Percentiles rank a stretch among this genome's conserved stretches.
phyloP scores from a whole-genome alignment of 2,329 filamentous ascomycete genomes.

The Arthrinium phaeospermum region DNA sequence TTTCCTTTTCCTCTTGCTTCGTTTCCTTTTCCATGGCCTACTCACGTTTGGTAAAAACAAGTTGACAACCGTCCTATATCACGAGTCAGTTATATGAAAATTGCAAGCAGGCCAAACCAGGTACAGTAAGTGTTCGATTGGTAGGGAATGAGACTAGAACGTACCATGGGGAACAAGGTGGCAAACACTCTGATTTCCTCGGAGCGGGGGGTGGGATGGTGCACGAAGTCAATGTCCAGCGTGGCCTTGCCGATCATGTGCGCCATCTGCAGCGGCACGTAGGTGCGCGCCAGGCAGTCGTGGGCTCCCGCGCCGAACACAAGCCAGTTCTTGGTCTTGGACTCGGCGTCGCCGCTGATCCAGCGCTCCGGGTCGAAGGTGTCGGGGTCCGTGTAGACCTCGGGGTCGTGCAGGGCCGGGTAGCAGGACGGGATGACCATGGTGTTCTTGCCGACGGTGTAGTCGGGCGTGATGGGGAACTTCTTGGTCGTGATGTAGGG shows the following conservation, averaged over 20 bases:
- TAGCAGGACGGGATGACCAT: slow-evolving; percentile 58
- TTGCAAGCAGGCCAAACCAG: not conserved
- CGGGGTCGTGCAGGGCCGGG: slow-evolving; percentile 55
- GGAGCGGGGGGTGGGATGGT: slow-evolving; percentile 52
- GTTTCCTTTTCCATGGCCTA: not conserved
- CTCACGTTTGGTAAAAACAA: slow-evolving; percentile 42
- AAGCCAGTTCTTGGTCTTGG: slow-evolving; percentile 59
- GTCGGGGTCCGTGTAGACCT: slow-evolving; percentile 52
- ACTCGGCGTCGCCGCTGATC: slow-evolving; percentile 56
- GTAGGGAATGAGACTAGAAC: slow-evolving; percentile 44
- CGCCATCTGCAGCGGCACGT: slow-evolving; percentile 56
- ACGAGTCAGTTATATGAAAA: slow-evolving; percentile 21
- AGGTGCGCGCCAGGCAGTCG: slow-evolving; percentile 54
- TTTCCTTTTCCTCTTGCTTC: not conserved
- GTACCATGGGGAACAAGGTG: slow-evolving; percentile 46
- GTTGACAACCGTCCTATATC: slow-evolving; percentile 41
- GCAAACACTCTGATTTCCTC: slow-evolving; percentile 59
- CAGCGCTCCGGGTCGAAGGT: slow-evolving; percentile 57
- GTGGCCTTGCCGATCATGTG: slow-evolving; percentile 59
- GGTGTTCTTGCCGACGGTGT: slow-evolving; percentile 55
- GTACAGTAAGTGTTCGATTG: not conserved
- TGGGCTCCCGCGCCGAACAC: slow-evolving; percentile 58
- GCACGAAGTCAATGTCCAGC: slow-evolving; percentile 55
- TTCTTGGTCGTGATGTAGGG: slow-evolving; percentile 54
- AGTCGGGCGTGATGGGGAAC: slow-evolving; percentile 53